Evolutionary conservation across 2,329 filamentous ascomycete species (phyloP).

Genomic region (Sporothrix pallida): DNA sequence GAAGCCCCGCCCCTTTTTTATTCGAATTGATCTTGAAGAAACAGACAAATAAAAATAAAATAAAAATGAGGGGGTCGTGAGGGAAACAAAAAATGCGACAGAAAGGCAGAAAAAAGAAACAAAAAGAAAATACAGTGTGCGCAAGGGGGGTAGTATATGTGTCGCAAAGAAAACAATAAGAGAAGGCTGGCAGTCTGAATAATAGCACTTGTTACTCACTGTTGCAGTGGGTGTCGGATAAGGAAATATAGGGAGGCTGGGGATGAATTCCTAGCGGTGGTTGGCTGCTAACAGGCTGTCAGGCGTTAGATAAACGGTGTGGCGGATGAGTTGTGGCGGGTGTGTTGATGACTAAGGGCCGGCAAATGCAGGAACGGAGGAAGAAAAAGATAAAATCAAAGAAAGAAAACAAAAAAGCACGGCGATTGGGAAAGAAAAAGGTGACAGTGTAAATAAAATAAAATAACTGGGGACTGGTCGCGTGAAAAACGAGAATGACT

Average conservation of each 20-base stretch:
- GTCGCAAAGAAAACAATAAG: conserved; percentile 10
- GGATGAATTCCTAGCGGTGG: conserved; percentile 32
- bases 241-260: conserved; percentile 29
- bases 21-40: background rate
- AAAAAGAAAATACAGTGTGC: conserved; percentile 11
- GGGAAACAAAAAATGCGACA: background rate
- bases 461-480: background rate
- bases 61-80: background rate
- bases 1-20: conserved; percentile 7
- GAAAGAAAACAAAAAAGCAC: conserved; percentile 20
- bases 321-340: conserved; percentile 34
- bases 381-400: conserved; percentile 37
- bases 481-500: background rate
- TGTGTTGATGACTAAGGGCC: conserved; percentile 26
- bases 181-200: conserved; percentile 17
- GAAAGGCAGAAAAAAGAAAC: background rate
- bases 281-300: conserved; percentile 12
- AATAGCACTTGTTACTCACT: background rate
- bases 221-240: background rate
- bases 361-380: conserved; percentile 12
- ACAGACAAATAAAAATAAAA: conserved; percentile 1
- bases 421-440: conserved; percentile 35
- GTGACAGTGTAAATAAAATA: conserved; percentile 25
- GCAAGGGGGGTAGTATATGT: conserved; percentile 20
- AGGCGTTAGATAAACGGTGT: conserved; percentile 7